phyloP scores from a whole-genome alignment of 805 yeast genomes.

The Metschnikowia lunata region DNA sequence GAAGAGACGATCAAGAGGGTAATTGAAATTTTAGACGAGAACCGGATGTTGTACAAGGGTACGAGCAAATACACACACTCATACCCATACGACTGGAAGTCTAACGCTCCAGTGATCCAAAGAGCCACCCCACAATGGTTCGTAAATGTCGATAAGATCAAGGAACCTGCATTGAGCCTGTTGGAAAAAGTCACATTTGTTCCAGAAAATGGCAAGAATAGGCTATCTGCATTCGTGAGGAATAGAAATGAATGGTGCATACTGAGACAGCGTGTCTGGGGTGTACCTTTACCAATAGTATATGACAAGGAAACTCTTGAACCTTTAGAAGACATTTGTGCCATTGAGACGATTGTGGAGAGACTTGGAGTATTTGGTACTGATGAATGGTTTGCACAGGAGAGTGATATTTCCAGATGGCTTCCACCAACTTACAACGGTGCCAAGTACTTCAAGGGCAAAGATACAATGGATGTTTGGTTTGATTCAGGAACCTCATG shows the following conservation, averaged over 20 bases:
- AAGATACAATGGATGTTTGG: conserved; percentile 98
- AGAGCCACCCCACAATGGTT: conserved; percentile 98
- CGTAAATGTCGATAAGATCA: conserved; percentile 75
- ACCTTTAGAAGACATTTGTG: conserved; percentile 54
- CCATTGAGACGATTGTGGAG: conserved; percentile 53
- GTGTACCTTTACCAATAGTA: conserved; percentile 92
- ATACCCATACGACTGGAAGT: conserved; percentile 97
- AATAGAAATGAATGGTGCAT: conserved; percentile 96
- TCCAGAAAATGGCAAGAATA: conserved; percentile 68
- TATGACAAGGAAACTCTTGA: conserved; percentile 55
- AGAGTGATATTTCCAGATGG: conserved; percentile 60
- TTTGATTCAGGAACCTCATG: conserved; percentile 96
- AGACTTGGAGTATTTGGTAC: conserved; percentile 58
- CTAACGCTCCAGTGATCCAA: conserved; percentile 90
- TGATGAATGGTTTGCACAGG: conserved; percentile 72
- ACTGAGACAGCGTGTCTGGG: conserved; percentile 95
- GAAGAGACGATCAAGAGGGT: conserved; percentile 26
- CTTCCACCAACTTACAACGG: conserved; percentile 56
- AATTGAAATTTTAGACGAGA: conserved; percentile 35
- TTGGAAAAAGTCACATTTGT: conserved; percentile 60
- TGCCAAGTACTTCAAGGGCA: conserved; percentile 53
- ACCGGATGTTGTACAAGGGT: conserved; percentile 45
- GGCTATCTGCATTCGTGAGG: conserved; percentile 67
- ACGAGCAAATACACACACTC: conserved; percentile 64
- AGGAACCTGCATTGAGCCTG: conserved; percentile 55